Evolutionary conservation across 2,329 filamentous ascomycete genomes (phyloP).

Genomic region (Aureobasidium namibiae): DNA sequence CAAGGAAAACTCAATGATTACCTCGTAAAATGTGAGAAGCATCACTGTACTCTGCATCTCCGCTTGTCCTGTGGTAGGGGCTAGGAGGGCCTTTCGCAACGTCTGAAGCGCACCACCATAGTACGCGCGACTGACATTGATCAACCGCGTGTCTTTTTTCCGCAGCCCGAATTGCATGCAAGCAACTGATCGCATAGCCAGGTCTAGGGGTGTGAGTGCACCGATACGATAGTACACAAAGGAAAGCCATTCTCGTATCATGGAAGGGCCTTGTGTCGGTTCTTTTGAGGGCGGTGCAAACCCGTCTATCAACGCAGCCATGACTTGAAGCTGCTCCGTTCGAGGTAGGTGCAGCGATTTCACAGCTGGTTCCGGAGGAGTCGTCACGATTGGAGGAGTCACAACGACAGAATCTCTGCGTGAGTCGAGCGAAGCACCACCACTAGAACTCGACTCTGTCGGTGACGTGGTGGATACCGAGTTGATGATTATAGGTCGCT

Average conservation of each 20-base stretch:
- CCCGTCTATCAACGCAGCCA: constrained; percentile 6
- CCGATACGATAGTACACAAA: constrained; percentile 5
- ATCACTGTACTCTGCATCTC: constrained; percentile 10
- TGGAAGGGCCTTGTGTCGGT: not conserved
- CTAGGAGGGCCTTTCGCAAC: constrained; percentile 1
- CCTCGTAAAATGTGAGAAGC: constrained; percentile 11
- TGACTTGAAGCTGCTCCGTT: not conserved
- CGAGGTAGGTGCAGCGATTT: not conserved
- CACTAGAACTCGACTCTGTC: not conserved
- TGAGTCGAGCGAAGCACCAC: not conserved
- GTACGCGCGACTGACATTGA: not conserved
- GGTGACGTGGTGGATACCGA: not conserved
- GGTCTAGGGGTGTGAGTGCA: not conserved
- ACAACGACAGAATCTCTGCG: constrained; percentile 1
- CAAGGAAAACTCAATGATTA: not conserved
- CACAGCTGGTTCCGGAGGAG: not conserved
- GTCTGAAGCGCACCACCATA: constrained; percentile 4
- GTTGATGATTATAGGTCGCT: not conserved
- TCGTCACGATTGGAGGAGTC: not conserved
- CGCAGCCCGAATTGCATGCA: constrained; percentile 4
- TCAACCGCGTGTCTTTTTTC: not conserved
- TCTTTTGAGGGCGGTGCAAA: constrained; percentile 1
- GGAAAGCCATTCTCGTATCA: constrained; percentile 5
- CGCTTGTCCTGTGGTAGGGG: not conserved
- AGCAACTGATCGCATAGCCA: constrained; percentile 10